Evolutionary conservation across 371 early-diverging fungal genomes (phyloP).

Genomic region (Mortierella sp.): DNA sequence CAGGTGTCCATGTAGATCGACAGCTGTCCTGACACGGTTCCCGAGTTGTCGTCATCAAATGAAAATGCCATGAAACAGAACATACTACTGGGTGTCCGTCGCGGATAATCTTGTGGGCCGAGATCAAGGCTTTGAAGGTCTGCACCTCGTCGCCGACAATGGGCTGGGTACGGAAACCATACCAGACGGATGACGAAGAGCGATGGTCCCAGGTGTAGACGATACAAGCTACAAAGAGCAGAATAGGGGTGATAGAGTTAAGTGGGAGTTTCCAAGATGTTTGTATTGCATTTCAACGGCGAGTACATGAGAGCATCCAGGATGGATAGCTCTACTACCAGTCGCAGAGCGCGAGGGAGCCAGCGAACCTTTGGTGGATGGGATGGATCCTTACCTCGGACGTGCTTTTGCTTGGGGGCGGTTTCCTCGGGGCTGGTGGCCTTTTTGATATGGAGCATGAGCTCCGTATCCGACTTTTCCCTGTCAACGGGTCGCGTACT

Average conservation of each 20-base stretch:
- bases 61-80: neutral
- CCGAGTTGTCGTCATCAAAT: too few species aligned
- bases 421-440: constrained; percentile 91
- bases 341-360: neutral
- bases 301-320: neutral
- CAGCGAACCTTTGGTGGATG: too few species aligned
- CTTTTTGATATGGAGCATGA: constrained; percentile 90
- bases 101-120: constrained; percentile 94
- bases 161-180: constrained; percentile 86
- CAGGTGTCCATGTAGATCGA: neutral
- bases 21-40: neutral
- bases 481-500: constrained; percentile 60
- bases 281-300: constrained; percentile 5
- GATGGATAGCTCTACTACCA: too few species aligned
- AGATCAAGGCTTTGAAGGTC: constrained; percentile 95
- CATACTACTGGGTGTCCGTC: constrained; percentile 88
- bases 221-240: constrained; percentile 69
- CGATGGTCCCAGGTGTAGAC: constrained; percentile 96
- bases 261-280: too few species aligned
- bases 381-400: constrained; percentile 70
- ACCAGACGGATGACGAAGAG: constrained; percentile 88
- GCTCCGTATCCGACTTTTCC: constrained; percentile 87
- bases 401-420: constrained; percentile 98
- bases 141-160: constrained; percentile 92
- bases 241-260: neutral